Evolutionary conservation across 495 filamentous ascomycete species (phyloP).

Genomic region (Parathielavia hyrcaniae): DNA sequence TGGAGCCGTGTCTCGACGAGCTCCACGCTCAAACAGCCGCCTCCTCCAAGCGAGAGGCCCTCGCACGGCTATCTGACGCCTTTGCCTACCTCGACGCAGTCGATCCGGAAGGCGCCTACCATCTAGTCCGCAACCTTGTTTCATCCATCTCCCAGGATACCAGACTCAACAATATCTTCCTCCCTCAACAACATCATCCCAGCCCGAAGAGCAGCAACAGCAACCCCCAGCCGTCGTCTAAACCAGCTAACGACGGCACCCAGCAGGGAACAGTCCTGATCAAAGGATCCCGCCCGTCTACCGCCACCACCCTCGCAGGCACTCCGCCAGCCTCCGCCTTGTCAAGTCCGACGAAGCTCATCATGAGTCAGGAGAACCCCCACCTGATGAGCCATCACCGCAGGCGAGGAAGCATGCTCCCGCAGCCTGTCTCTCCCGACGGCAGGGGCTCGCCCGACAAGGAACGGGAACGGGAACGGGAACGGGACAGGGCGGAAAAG

Average conservation of each 20-base stretch:
- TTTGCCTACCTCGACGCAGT: conserved; percentile 77
- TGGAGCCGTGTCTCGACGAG: conserved; percentile 78
- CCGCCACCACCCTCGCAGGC: conserved; percentile 28
- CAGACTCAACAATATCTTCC: conserved; percentile 37
- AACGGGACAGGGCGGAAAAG: conserved; percentile 10
- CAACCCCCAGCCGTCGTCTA: background rate
- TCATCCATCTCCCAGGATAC: conserved; percentile 37
- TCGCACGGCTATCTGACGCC: conserved; percentile 72
- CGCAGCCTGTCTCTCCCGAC: background rate
- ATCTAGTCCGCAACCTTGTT: conserved; percentile 67
- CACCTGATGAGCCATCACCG: conserved; percentile 72
- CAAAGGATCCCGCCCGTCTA: conserved; percentile 28
- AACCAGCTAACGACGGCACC: conserved; percentile 23
- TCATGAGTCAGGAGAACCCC: conserved; percentile 76
- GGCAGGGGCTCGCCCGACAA: conserved; percentile 13
- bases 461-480: background rate
- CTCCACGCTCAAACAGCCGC: conserved; percentile 71
- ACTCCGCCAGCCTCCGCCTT: conserved; percentile 27
- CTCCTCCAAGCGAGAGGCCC: conserved; percentile 69
- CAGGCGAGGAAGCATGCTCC: conserved; percentile 53
- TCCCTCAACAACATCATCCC: conserved; percentile 14
- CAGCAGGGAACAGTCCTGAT: conserved; percentile 44
- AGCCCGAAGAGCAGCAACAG: background rate
- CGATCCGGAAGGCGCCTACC: conserved; percentile 86
- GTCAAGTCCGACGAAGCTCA: conserved; percentile 50